A percentile compares a stretch with the other conserved stretches of the same genome.
Evolutionary conservation across 345 rosid species (phyloP).

Genomic region (Camelina neglecta): DNA sequence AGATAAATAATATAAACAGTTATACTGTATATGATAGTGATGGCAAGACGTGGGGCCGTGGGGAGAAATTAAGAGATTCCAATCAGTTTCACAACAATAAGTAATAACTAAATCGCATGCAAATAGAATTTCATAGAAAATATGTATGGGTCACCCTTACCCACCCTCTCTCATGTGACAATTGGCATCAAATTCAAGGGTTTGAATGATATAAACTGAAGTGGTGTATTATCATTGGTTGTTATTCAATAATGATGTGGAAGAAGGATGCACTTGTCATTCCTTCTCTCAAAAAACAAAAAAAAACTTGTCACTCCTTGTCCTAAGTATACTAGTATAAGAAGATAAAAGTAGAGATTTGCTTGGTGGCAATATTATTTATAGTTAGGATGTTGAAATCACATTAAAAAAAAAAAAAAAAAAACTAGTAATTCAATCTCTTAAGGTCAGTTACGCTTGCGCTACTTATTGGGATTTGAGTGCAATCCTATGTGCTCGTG

Average conservation of each 20-base stretch:
- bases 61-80: background rate
- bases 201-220: background rate
- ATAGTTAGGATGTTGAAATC: background rate
- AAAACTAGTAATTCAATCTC: no score
- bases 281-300: background rate
- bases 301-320: background rate
- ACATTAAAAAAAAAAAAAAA: no score
- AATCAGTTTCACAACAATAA: background rate
- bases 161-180: background rate
- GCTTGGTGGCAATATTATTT: background rate
- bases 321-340: no score
- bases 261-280: background rate
- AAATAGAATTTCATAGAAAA: background rate
- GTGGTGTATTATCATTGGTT: background rate
- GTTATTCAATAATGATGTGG: background rate
- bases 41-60: background rate
- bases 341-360: background rate
- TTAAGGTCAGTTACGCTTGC: no score
- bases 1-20: background rate
- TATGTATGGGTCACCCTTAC: background rate
- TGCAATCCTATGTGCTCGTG: no score
- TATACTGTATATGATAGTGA: background rate
- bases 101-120: background rate
- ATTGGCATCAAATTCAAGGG: background rate
- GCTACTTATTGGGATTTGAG: no score